A percentile compares a stretch with the other conserved stretches of the same genome.
Evolutionary conservation across 2,329 filamentous ascomycete genomes (phyloP).

Genomic region (Nothopassalora personata): DNA sequence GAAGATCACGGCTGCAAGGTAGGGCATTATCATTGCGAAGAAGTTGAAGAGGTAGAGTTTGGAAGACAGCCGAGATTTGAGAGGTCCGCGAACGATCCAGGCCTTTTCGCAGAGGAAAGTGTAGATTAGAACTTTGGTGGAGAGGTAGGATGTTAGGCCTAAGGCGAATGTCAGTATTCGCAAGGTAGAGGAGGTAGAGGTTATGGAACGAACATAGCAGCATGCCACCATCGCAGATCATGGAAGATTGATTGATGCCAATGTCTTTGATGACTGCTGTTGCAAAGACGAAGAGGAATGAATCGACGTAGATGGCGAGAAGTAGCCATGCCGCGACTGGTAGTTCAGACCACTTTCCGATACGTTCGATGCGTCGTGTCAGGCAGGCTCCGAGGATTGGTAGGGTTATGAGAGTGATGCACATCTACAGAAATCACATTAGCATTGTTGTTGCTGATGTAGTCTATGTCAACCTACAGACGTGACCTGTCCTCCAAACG

Average conservation of each 20-base stretch:
- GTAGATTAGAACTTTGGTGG: constrained; percentile 14
- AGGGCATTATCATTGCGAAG: constrained; percentile 15
- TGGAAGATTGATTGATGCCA: constrained; percentile 8
- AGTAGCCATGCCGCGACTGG: constrained; percentile 10
- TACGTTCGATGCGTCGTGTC: constrained; percentile 9
- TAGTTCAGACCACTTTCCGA: constrained; percentile 10
- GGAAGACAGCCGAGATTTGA: constrained; percentile 4
- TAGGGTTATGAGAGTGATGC: constrained; percentile 11
- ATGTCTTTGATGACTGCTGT: constrained; percentile 13
- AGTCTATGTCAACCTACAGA: neutral
- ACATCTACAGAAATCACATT: constrained; percentile 4
- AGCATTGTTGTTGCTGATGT: too few species aligned
- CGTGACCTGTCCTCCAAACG: neutral
- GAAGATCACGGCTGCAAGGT: constrained; percentile 8
- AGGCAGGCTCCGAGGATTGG: constrained; percentile 14
- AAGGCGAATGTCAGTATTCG: neutral
- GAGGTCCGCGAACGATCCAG: constrained; percentile 13
- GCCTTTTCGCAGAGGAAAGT: constrained; percentile 12
- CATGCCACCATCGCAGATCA: constrained; percentile 10
- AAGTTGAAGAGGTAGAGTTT: constrained; percentile 15
- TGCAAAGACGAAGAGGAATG: constrained; percentile 12
- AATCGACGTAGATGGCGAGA: constrained; percentile 11
- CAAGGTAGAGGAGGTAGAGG: too few species aligned
- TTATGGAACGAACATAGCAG: constrained; percentile 2
- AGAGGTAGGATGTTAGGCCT: constrained; percentile 11